A percentile compares a stretch with the other conserved stretches of the same genome.
phyloP scores from a whole-genome alignment of 169 alveolate species.

The Plasmodium adleri region DNA sequence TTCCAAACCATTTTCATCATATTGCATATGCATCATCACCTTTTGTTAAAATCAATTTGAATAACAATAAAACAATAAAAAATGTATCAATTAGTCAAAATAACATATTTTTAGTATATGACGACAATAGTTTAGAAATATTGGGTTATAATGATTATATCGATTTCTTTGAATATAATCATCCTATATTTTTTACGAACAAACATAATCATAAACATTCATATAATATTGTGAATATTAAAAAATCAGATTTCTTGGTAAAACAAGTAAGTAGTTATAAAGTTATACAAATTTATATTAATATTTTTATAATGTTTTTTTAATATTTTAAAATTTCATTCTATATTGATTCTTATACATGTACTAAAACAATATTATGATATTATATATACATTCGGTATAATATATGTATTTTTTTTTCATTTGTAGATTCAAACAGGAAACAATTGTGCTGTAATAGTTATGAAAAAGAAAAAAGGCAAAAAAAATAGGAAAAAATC shows the following conservation, averaged over 20 bases:
- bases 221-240: slow-evolving; percentile 33
- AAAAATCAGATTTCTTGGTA: slow-evolving; percentile 62
- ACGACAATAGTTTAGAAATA: slow-evolving; percentile 49
- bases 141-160: slow-evolving; percentile 72
- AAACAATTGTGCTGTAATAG: slow-evolving; percentile 39
- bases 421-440: slow-evolving; percentile 63
- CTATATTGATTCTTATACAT: background rate
- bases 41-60: slow-evolving; percentile 60
- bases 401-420: slow-evolving; percentile 19
- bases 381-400: no score
- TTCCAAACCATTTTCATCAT: slow-evolving; percentile 66
- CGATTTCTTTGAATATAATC: slow-evolving; percentile 61
- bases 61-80: slow-evolving; percentile 49
- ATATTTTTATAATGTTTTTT: background rate
- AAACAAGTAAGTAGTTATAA: slow-evolving; percentile 50
- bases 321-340: background rate
- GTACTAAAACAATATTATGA: slow-evolving; percentile 1
- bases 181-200: slow-evolving; percentile 72
- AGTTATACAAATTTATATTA: slow-evolving; percentile 1
- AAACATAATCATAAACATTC: slow-evolving; percentile 58
- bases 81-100: slow-evolving; percentile 58
- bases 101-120: slow-evolving; percentile 69
- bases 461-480: slow-evolving; percentile 70
- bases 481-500: slow-evolving; percentile 29
- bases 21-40: slow-evolving; percentile 75